Evolutionary conservation across 2,329 filamentous ascomycete species (phyloP).

Genomic region (Neurospora sp.): DNA sequence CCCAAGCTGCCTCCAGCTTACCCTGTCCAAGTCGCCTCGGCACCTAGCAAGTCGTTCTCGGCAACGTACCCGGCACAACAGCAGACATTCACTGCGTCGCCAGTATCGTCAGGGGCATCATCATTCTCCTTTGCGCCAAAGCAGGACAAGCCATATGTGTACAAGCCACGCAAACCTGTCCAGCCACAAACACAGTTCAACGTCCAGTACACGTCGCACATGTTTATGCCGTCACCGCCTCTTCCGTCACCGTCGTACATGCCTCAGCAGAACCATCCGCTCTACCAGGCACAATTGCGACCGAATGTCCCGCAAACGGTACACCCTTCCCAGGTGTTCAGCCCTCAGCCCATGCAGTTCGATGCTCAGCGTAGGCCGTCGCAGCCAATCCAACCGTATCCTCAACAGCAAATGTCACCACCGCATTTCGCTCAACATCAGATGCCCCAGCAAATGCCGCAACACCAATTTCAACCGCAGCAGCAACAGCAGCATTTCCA

Average conservation of each 20-base stretch:
- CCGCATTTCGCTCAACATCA: background rate
- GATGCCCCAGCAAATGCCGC: background rate
- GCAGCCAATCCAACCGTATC: slow-evolving; percentile 8
- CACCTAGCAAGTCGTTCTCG: slow-evolving; percentile 9
- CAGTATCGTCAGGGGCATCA: background rate
- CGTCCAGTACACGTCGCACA: slow-evolving; percentile 25
- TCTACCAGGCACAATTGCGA: slow-evolving; percentile 20
- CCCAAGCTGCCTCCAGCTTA: slow-evolving; percentile 30
- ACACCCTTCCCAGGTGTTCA: slow-evolving; percentile 3
- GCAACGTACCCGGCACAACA: slow-evolving; percentile 9
- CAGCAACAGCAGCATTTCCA: slow-evolving; percentile 1
- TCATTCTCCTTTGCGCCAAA: slow-evolving; percentile 12
- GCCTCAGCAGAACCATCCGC: slow-evolving; percentile 1
- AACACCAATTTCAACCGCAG: background rate
- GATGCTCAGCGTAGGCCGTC: background rate
- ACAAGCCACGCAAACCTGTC: slow-evolving; percentile 36
- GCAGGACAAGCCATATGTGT: slow-evolving; percentile 40
- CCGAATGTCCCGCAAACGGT: slow-evolving; percentile 14
- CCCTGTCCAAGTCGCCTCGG: slow-evolving; percentile 11
- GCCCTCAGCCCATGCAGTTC: slow-evolving; percentile 1
- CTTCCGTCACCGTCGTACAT: slow-evolving; percentile 16
- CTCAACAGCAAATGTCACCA: slow-evolving; percentile 4
- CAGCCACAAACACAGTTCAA: slow-evolving; percentile 16
- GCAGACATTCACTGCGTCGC: slow-evolving; percentile 5
- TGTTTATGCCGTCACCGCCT: slow-evolving; percentile 23